A percentile compares a stretch with the other conserved stretches of the same genome.
phyloP scores from a whole-genome alignment of 768 basidiomycete species.

The Lepiota venenata region DNA sequence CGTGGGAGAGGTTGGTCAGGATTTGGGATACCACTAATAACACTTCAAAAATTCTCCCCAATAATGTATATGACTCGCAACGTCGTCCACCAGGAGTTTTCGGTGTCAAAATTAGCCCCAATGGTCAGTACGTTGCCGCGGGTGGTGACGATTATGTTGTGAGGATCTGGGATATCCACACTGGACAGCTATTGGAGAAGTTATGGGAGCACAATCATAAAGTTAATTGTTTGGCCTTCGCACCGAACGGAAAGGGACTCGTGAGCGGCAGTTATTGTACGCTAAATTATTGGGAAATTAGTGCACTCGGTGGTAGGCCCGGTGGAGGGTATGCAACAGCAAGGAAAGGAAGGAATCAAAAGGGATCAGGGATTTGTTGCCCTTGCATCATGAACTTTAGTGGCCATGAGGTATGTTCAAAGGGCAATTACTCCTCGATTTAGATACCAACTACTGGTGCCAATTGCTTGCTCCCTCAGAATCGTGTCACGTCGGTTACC shows the following conservation, averaged over 20 bases:
- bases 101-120: conserved; percentile 70
- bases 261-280: conserved; percentile 87
- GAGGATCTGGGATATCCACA: conserved; percentile 71
- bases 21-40: conserved; percentile 36
- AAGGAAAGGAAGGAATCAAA: conserved; percentile 50
- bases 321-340: neutral
- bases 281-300: conserved; percentile 81
- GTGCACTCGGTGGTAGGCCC: conserved; percentile 68
- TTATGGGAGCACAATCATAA: conserved; percentile 76
- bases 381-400: conserved; percentile 72
- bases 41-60: conserved; percentile 34
- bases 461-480: conserved; percentile 39
- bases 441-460: conserved; percentile 34
- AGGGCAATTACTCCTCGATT: conserved; percentile 28
- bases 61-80: conserved; percentile 38
- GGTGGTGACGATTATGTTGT: conserved; percentile 69
- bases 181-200: conserved; percentile 61
- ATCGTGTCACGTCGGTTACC: conserved; percentile 37
- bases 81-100: conserved; percentile 58
- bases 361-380: conserved; percentile 39
- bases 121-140: conserved; percentile 59
- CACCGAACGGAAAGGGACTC: conserved; percentile 84
- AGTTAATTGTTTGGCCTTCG: conserved; percentile 65
- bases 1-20: conserved; percentile 52
- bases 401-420: conserved; percentile 67